Conservation (phyloP, 2,329 filamentous ascomycete species). For the Rhinocladiella mackenziei region DNA sequence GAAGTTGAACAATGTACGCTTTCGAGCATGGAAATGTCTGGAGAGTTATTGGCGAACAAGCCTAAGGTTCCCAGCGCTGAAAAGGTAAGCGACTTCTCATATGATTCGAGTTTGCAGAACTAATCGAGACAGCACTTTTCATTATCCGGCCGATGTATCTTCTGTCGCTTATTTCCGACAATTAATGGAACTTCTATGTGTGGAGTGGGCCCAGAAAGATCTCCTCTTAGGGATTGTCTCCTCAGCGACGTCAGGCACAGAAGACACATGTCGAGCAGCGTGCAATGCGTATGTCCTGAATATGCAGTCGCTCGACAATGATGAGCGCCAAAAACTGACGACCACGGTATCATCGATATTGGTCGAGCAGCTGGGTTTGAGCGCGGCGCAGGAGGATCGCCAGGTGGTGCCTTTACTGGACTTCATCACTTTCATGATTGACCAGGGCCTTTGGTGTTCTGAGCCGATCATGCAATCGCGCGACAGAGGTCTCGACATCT, state of each 20-base stretch:
- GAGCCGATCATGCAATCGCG: slow-evolving; percentile 3
- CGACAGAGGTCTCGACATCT: slow-evolving; percentile 52
- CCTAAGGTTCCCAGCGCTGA: slow-evolving; percentile 1
- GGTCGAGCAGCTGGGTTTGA: slow-evolving; percentile 49
- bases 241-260: slow-evolving; percentile 43
- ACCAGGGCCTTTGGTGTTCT: slow-evolving; percentile 46
- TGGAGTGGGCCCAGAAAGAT: slow-evolving; percentile 38
- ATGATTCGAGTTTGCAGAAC: not conserved
- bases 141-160: slow-evolving; percentile 45
- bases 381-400: slow-evolving; percentile 59
- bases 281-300: slow-evolving; percentile 41
- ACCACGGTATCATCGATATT: slow-evolving; percentile 49
- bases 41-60: slow-evolving; percentile 37
- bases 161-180: slow-evolving; percentile 43
- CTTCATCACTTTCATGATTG: slow-evolving; percentile 70
- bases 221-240: slow-evolving; percentile 44
- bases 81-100: slow-evolving; percentile 1
- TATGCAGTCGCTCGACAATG: slow-evolving; percentile 12
- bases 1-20: slow-evolving; percentile 82
- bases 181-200: slow-evolving; percentile 36
- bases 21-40: slow-evolving; percentile 46
- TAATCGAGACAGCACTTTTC: slow-evolving; percentile 29
- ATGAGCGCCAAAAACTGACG: slow-evolving; percentile 1
- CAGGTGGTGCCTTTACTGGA: slow-evolving; percentile 73
- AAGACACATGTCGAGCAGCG: slow-evolving; percentile 42